These are phyloP conservation scores for Tremellales sp. DNA, from an alignment of 1,284 basidiomycete species.

Conservation along the genomic window DNA sequence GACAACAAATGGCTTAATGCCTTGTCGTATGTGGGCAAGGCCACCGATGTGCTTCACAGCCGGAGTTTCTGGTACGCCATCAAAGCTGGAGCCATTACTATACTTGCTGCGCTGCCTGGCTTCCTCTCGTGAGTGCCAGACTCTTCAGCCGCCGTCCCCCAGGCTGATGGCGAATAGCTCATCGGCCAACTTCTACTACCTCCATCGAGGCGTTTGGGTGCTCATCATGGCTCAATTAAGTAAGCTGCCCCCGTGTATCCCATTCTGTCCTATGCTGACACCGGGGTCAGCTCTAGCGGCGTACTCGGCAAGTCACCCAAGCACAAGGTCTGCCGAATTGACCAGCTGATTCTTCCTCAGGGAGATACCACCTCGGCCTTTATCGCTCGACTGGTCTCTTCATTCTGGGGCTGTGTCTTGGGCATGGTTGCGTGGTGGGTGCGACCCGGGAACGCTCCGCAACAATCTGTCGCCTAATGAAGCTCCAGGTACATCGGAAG, in stretches of 20 bases:
- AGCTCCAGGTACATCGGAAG: conserved; percentile 65
- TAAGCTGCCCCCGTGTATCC: conserved; percentile 11
- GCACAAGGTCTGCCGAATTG: too few species aligned
- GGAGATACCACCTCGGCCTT: conserved; percentile 73
- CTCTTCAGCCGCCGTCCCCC: too few species aligned
- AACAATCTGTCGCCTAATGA: not conserved
- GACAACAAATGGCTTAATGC: conserved; percentile 28
- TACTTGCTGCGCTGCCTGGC: conserved; percentile 47
- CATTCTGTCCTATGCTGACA: conserved; percentile 1
- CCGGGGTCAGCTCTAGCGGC: conserved; percentile 22
- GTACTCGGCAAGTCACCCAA: conserved; percentile 27
- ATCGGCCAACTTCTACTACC: conserved; percentile 42
- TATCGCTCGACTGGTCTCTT: conserved; percentile 60
- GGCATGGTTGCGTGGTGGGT: conserved; percentile 55
- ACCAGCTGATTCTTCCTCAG: conserved; percentile 54
- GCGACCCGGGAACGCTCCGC: not conserved
- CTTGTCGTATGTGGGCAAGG: conserved; percentile 26
- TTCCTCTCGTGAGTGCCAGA: conserved; percentile 31
- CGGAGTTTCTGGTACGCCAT: conserved; percentile 61
- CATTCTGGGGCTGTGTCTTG: conserved; percentile 64
- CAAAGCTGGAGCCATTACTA: conserved; percentile 69
- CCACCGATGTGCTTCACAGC: conserved; percentile 34
- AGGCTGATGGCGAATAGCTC: too few species aligned
- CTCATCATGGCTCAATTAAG: conserved; percentile 41
- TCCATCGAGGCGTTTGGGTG: conserved; percentile 42